phyloP scores from a whole-genome alignment of 106 monocot genomes.

The Dioscorea dumetorum region DNA sequence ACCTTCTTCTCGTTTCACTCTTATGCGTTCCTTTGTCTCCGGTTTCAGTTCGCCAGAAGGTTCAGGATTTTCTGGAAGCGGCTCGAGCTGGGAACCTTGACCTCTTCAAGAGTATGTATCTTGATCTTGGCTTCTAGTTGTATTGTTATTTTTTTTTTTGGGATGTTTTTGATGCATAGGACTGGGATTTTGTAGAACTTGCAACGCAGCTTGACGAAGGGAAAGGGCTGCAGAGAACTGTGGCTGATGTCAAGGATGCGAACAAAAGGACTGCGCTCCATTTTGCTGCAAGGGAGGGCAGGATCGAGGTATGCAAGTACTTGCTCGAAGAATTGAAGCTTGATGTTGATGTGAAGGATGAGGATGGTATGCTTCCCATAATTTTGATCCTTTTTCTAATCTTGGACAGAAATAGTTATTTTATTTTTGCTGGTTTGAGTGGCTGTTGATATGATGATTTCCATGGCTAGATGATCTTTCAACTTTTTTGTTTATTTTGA shows the following conservation, averaged over 20 bases:
- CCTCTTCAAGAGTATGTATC: slow-evolving; percentile 60
- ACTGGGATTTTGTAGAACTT: slow-evolving; percentile 24
- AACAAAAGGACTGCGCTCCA: slow-evolving; percentile 93
- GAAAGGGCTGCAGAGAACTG: slow-evolving; percentile 58
- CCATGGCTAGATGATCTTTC: too few relatives aligned
- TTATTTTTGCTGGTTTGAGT: too few relatives aligned
- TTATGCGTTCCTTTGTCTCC: background rate
- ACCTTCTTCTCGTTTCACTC: background rate
- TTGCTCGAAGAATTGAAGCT: slow-evolving; percentile 73
- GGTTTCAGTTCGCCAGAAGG: slow-evolving; percentile 59
- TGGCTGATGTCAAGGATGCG: slow-evolving; percentile 80
- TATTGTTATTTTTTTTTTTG: background rate
- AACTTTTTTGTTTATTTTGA: background rate
- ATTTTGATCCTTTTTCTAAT: background rate
- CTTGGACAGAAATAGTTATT: too few relatives aligned
- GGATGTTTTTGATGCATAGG: background rate
- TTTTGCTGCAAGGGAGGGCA: slow-evolving; percentile 91
- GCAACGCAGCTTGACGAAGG: slow-evolving; percentile 60
- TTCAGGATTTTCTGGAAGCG: slow-evolving; percentile 77
- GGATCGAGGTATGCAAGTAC: slow-evolving; percentile 65
- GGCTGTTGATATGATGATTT: too few relatives aligned
- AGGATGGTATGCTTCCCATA: slow-evolving; percentile 52
- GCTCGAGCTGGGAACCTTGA: slow-evolving; percentile 71
- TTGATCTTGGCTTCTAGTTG: background rate
- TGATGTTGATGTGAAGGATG: slow-evolving; percentile 62